Evolutionary conservation across 129 eudicot genomes (phyloP).

Genomic region (Cynara cardunculus): DNA sequence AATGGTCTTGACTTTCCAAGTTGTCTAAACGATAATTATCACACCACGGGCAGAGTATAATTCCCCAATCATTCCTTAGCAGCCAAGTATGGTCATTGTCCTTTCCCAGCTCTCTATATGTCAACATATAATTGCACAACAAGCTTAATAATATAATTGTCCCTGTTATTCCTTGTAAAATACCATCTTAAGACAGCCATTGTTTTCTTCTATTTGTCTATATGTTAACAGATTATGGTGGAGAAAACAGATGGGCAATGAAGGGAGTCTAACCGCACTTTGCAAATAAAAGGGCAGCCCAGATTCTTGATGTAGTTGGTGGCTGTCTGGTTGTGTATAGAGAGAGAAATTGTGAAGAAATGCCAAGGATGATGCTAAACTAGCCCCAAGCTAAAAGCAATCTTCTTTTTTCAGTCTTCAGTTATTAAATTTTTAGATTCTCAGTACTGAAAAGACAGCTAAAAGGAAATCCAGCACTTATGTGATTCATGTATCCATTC

Average conservation of each 20-base stretch:
- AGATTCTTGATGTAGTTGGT: no score
- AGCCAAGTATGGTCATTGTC: background rate
- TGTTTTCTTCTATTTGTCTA: no score
- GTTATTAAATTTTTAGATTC: background rate
- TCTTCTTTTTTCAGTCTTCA: background rate
- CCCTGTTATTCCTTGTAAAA: background rate
- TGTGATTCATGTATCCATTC: no score
- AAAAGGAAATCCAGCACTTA: no score
- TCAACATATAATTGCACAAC: background rate
- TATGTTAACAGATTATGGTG: background rate
- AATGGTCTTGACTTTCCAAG: no score
- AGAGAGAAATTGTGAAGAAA: no score
- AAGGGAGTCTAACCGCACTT: no score
- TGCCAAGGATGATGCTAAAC: no score
- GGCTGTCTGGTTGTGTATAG: no score
- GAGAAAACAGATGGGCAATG: no score
- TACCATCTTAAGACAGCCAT: background rate
- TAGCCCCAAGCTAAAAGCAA: background rate
- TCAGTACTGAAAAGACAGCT: background rate
- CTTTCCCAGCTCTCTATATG: background rate
- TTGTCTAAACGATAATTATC: background rate
- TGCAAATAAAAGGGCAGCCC: no score
- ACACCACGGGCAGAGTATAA: background rate
- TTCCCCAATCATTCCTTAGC: background rate
- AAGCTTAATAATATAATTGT: background rate